Evolutionary conservation across 2,329 filamentous ascomycete genomes (phyloP).

Genomic region (Penicillium sp.): DNA sequence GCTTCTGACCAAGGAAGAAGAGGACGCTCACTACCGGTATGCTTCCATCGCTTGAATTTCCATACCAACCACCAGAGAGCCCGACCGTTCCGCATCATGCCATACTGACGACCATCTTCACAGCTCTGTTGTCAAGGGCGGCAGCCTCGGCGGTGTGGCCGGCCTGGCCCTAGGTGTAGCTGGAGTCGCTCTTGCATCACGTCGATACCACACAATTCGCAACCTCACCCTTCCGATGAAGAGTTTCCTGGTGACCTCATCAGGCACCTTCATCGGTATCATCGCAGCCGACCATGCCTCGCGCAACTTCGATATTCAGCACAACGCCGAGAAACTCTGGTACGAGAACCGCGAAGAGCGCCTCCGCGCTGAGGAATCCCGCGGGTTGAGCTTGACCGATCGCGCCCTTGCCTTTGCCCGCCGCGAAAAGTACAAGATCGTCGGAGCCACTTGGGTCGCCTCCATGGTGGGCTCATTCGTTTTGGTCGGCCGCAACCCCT

Average conservation of each 20-base stretch:
- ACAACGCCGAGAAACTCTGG: constrained; percentile 67
- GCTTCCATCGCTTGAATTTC: too few relatives aligned
- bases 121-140: constrained; percentile 73
- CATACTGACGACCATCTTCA: constrained; percentile 19
- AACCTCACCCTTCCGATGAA: constrained; percentile 84
- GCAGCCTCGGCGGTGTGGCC: constrained; percentile 66
- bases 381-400: constrained; percentile 57
- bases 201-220: constrained; percentile 74
- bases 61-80: constrained; percentile 1
- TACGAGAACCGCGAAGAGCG: constrained; percentile 60
- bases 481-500: constrained; percentile 73
- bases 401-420: constrained; percentile 69
- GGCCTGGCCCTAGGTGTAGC: constrained; percentile 66
- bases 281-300: constrained; percentile 75
- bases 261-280: constrained; percentile 82
- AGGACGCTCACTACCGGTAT: constrained; percentile 76
- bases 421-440: constrained; percentile 81
- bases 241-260: constrained; percentile 80
- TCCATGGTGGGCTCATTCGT: constrained; percentile 72
- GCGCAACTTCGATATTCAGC: constrained; percentile 66
- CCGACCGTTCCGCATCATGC: constrained; percentile 5
- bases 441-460: constrained; percentile 76
- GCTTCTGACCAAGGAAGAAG: constrained; percentile 91
- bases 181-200: constrained; percentile 65
- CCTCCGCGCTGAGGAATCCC: constrained; percentile 53